Conservation (phyloP, 805 yeast species). For the Candida easanensis region DNA sequence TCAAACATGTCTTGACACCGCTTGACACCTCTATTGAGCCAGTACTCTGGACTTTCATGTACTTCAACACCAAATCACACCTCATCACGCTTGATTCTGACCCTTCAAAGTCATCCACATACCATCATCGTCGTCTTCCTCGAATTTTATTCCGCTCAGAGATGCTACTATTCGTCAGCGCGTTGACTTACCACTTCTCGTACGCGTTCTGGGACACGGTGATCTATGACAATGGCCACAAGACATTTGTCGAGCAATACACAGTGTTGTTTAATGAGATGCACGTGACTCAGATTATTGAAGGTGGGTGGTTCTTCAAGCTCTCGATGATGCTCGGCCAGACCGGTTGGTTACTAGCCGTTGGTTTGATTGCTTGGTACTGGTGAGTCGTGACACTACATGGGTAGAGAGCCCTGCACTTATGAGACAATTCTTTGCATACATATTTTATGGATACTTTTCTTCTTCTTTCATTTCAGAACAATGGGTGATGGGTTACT, state of each 20-base stretch:
- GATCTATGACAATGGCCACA: constrained; percentile 2
- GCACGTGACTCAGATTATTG: neutral
- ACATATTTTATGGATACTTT: no score
- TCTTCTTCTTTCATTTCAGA: no score
- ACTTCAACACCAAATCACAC: neutral
- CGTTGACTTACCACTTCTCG: neutral
- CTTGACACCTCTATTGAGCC: neutral
- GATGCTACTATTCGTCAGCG: neutral
- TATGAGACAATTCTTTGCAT: no score
- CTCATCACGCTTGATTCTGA: neutral
- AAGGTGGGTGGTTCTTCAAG: neutral
- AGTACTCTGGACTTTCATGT: neutral
- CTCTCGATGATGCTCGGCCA: neutral
- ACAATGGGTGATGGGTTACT: no score
- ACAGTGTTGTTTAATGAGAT: neutral
- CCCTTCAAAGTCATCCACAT: no score
- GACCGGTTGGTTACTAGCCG: neutral
- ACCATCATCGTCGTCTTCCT: neutral
- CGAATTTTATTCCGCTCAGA: neutral
- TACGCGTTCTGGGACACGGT: constrained; percentile 3
- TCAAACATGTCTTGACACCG: neutral
- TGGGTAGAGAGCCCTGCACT: no score
- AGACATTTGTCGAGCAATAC: neutral
- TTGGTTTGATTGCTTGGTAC: neutral
- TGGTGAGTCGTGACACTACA: no score